phyloP scores from a whole-genome alignment of 2,329 filamentous ascomycete species.

The Penicillium sp. region DNA sequence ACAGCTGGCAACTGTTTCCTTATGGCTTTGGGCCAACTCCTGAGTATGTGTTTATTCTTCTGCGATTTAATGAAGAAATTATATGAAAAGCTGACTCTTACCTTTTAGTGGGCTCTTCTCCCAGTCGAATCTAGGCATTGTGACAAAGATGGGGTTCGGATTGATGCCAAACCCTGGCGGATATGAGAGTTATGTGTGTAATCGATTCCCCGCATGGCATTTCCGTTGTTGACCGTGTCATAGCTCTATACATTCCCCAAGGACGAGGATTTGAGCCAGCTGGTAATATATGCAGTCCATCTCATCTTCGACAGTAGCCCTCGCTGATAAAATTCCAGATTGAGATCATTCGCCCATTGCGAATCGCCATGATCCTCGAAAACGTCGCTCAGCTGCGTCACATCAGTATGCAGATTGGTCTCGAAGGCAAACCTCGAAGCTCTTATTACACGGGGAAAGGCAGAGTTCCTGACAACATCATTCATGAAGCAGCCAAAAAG shows the following conservation, averaged over 20 bases:
- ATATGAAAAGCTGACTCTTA: not conserved
- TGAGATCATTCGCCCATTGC: slow-evolving; percentile 8
- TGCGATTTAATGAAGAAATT: not conserved
- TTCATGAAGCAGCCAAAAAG: slow-evolving; percentile 4
- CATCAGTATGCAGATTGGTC: slow-evolving; percentile 3
- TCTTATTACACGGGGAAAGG: slow-evolving; percentile 8
- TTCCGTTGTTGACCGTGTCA: not conserved
- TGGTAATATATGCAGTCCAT: not conserved
- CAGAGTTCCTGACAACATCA: not conserved
- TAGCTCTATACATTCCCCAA: slow-evolving; percentile 6
- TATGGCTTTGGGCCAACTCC: slow-evolving; percentile 8
- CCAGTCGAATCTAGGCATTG: slow-evolving; percentile 9
- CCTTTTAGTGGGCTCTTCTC: slow-evolving; percentile 8
- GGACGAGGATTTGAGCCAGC: slow-evolving; percentile 4
- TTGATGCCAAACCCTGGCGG: slow-evolving; percentile 13
- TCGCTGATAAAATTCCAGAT: not conserved
- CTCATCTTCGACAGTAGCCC: not conserved
- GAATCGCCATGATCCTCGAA: slow-evolving; percentile 11
- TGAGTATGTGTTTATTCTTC: slow-evolving; percentile 1
- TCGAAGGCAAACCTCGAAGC: slow-evolving; percentile 10
- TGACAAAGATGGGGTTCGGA: slow-evolving; percentile 13
- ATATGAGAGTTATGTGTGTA: slow-evolving; percentile 9
- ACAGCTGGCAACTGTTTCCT: slow-evolving; percentile 12
- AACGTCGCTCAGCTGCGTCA: slow-evolving; percentile 11
- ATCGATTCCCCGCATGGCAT: not conserved